phyloP scores from a whole-genome alignment of 2,329 filamentous ascomycete species.

The Fusarium sp. region DNA sequence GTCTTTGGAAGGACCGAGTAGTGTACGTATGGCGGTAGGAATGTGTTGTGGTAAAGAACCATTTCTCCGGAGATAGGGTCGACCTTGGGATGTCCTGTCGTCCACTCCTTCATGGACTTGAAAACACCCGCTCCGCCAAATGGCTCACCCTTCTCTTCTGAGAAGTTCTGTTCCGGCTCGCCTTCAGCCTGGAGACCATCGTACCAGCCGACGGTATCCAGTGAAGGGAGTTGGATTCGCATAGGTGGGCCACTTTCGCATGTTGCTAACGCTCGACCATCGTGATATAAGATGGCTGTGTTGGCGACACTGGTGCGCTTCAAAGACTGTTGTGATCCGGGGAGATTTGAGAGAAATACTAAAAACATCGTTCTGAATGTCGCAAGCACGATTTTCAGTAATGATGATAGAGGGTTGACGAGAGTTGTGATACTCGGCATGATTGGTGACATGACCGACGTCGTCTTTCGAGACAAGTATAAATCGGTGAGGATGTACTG shows the following conservation, averaged over 20 bases:
- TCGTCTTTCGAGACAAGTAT: slow-evolving; percentile 63
- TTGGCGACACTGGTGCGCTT: slow-evolving; percentile 79
- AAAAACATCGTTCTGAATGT: slow-evolving; percentile 30
- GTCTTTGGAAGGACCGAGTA: slow-evolving; percentile 62
- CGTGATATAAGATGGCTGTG: slow-evolving; percentile 74
- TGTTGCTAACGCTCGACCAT: slow-evolving; percentile 74
- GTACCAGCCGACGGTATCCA: slow-evolving; percentile 79
- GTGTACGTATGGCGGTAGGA: slow-evolving; percentile 72
- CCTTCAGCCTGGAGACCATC: slow-evolving; percentile 69
- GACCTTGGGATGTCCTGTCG: slow-evolving; percentile 75
- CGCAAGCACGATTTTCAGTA: slow-evolving; percentile 5
- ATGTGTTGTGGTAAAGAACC: slow-evolving; percentile 75
- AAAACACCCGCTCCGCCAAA: slow-evolving; percentile 68
- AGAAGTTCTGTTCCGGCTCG: slow-evolving; percentile 35
- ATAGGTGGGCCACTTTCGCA: slow-evolving; percentile 79
- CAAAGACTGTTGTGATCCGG: slow-evolving; percentile 61
- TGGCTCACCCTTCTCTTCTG: not conserved
- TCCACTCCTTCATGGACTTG: slow-evolving; percentile 76
- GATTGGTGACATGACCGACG: slow-evolving; percentile 64
- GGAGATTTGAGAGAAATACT: slow-evolving; percentile 55
- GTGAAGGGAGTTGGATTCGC: slow-evolving; percentile 69
- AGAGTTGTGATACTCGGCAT: slow-evolving; percentile 75
- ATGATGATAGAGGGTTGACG: slow-evolving; percentile 61
- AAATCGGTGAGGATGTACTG: slow-evolving; percentile 76
- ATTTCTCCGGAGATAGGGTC: slow-evolving; percentile 74